Evolutionary conservation across 2,329 filamentous ascomycete genomes (phyloP).

Genomic region (Diaporthe capsici): DNA sequence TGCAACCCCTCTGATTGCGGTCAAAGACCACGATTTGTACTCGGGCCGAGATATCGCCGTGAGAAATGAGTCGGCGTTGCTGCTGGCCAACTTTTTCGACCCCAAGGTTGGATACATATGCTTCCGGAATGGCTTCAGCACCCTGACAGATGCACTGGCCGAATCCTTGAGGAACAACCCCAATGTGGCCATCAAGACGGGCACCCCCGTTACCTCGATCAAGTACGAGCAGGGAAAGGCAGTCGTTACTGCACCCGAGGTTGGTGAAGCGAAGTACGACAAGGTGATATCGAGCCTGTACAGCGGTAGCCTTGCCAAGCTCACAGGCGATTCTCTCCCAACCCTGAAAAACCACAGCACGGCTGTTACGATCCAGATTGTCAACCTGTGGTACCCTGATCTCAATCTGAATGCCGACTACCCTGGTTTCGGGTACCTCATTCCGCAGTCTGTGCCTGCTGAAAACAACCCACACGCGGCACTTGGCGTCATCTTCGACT

Average conservation of each 20-base stretch:
- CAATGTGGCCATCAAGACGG: constrained; percentile 73
- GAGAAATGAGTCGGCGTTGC: constrained; percentile 40
- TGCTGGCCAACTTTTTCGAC: constrained; percentile 46
- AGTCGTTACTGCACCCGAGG: constrained; percentile 54
- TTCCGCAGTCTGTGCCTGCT: constrained; percentile 73
- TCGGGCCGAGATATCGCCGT: constrained; percentile 40
- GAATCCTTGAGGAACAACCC: constrained; percentile 62
- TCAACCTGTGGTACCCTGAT: constrained; percentile 87
- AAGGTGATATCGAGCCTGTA: constrained; percentile 77
- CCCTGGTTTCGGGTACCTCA: constrained; percentile 90
- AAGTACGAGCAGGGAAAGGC: constrained; percentile 57
- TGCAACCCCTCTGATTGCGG: constrained; percentile 24
- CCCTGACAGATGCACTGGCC: constrained; percentile 69
- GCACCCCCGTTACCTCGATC: constrained; percentile 63
- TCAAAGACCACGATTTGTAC: constrained; percentile 39
- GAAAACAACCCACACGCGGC: constrained; percentile 52
- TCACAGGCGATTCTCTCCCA: constrained; percentile 58
- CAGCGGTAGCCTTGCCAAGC: constrained; percentile 58
- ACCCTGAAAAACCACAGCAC: constrained; percentile 65
- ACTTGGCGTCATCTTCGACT: constrained; percentile 94
- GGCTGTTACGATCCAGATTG: constrained; percentile 88
- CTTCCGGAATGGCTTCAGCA: constrained; percentile 73
- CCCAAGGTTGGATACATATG: constrained; percentile 55
- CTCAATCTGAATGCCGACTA: constrained; percentile 72
- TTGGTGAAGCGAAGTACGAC: constrained; percentile 56